Evolutionary conservation across 1,139 yeast genomes (phyloP).

Genomic region (Sugiyamaella neomexicana): DNA sequence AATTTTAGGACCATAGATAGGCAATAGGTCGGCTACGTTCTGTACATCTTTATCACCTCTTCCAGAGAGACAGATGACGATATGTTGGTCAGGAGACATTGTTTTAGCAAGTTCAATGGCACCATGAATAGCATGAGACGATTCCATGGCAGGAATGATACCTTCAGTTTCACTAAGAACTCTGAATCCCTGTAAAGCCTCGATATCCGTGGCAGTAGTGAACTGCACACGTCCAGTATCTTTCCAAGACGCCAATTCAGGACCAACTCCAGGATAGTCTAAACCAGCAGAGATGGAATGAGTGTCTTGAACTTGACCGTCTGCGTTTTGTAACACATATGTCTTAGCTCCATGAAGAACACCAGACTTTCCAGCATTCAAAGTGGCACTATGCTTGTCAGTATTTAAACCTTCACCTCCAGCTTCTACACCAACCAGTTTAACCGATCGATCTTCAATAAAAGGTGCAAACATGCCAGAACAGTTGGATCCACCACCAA

Average conservation of each 20-base stretch:
- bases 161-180: constrained; percentile 92
- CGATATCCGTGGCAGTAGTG: constrained; percentile 88
- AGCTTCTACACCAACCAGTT: constrained; percentile 92
- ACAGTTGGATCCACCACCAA: constrained; percentile 98
- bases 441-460: constrained; percentile 74
- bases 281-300: constrained; percentile 98
- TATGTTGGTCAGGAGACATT: constrained; percentile 72
- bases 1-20: constrained; percentile 82
- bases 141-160: constrained; percentile 96
- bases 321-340: constrained; percentile 81
- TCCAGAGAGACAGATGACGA: constrained; percentile 89
- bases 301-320: constrained; percentile 97
- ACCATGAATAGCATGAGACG: constrained; percentile 93
- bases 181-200: constrained; percentile 88
- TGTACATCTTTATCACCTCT: constrained; percentile 99
- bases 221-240: constrained; percentile 89
- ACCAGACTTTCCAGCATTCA: constrained; percentile 91
- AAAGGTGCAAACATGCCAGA: constrained; percentile 96
- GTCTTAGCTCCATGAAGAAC: constrained; percentile 98
- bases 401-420: constrained; percentile 97
- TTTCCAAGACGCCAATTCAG: constrained; percentile 96
- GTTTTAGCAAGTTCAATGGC: constrained; percentile 87
- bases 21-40: constrained; percentile 92
- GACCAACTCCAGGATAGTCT: constrained; percentile 99
- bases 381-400: constrained; percentile 84